Evolutionary conservation across 2,329 filamentous ascomycete species (phyloP), one percentile per base, ranked within the genome.

Genomic region (Talaromyces marneffei): DNA sequence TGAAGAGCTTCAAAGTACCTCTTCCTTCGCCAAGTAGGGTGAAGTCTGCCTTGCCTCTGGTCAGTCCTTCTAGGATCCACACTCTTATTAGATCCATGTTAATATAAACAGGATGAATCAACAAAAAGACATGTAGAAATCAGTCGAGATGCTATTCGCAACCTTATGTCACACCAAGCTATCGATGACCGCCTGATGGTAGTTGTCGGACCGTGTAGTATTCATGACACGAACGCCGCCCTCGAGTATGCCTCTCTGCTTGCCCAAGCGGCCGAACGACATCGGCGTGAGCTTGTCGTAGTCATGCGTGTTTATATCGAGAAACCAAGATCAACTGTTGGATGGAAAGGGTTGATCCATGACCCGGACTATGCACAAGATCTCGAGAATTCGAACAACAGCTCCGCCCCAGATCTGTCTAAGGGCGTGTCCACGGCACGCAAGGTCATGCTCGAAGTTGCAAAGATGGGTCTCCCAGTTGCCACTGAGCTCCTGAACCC

Each of bases 231-330:
- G 50, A 53, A 53, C 50, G 50, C 50, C 18, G 50, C 50, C 50
- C 12, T 53, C 50, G 50, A 53, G 50, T 53, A 53, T 53, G 50
- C 50, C 27, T 53, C 50, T 35, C 50, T 53, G 50, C 50, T 53
- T 53, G 50, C 50, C 50, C 10, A 53, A n/a, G 50, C 50, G 29
- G 50, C 50, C 50, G 50, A 23, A 16, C 20, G 27, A 35, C 29
- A 53, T 53, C 50, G 27, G n/a, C 50, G 50, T 31, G 50, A 53
- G 50, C 50, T 53, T 53, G 29, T 53, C 50, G 27, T 53, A 35
- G 27, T 53, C 50, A 53, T 53, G 50, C 50, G 50, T 53, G 50
- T 53, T 53, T 53, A 53, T 35, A n/a, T 53, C 50, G 50, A 53
- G 50, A 53, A 53, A 53, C 50, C 50, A 53, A 53, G 50, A 35